Percentiles rank a stretch among this genome's conserved stretches.
These are phyloP conservation scores for Penicillium lagena DNA, from an alignment of 495 filamentous ascomycete species.

Conservation along the genomic window DNA sequence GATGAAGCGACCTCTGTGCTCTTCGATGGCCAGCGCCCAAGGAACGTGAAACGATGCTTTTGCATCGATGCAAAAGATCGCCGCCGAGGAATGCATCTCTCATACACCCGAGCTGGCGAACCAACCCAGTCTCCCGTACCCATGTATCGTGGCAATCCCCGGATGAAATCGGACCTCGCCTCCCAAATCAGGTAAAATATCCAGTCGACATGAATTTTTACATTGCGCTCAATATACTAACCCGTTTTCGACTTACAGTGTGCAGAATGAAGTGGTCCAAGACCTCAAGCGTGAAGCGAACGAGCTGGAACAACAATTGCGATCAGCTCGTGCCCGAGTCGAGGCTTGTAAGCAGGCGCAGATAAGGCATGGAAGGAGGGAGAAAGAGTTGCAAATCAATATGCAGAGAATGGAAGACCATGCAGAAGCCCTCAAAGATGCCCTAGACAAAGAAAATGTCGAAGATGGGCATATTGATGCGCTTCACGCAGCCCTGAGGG, in stretches of 20 bases:
- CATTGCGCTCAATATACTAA: background rate
- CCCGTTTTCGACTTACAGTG: constrained; percentile 14
- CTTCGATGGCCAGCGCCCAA: constrained; percentile 52
- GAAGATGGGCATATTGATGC: constrained; percentile 57
- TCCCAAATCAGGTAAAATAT: constrained; percentile 51
- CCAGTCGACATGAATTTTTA: background rate
- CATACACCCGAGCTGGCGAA: constrained; percentile 46
- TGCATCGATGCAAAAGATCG: constrained; percentile 50
- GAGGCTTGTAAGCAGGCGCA: constrained; percentile 36
- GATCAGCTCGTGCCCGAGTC: constrained; percentile 20
- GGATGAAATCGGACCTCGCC: constrained; percentile 76
- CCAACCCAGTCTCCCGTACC: constrained; percentile 49
- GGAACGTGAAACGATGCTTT: constrained; percentile 68
- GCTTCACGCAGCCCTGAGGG: constrained; percentile 45
- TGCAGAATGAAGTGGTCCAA: constrained; percentile 37
- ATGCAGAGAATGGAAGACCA: constrained; percentile 53
- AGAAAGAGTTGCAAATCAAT: constrained; percentile 45
- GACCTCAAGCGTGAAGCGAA: constrained; percentile 33
- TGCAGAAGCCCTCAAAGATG: constrained; percentile 50
- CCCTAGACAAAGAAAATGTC: constrained; percentile 51
- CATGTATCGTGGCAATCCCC: constrained; percentile 42
- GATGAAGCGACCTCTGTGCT: constrained; percentile 62
- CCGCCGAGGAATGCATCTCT: constrained; percentile 59
- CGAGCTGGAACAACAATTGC: constrained; percentile 26
- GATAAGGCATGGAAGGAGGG: constrained; percentile 32